phyloP scores from a whole-genome alignment of 208 protist genomes.

The Leishmania martiniquensis region DNA sequence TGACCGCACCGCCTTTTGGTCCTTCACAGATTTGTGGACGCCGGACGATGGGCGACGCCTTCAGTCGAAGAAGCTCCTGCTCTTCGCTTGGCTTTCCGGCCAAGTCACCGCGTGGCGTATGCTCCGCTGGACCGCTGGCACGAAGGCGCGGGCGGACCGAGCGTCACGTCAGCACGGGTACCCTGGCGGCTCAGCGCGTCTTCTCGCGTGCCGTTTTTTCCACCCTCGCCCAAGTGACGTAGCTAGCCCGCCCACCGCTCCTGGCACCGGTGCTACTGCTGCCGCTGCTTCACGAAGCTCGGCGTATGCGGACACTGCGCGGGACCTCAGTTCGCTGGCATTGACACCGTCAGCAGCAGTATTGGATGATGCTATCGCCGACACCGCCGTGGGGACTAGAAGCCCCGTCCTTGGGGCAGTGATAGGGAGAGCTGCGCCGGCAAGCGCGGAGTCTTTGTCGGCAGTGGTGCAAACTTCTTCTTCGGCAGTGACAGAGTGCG shows the following conservation, averaged over 20 bases:
- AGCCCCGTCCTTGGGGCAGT: background rate
- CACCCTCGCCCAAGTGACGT: background rate
- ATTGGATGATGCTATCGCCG: background rate
- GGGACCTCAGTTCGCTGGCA: background rate
- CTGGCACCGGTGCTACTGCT: background rate
- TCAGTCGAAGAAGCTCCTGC: background rate
- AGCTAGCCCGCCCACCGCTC: background rate
- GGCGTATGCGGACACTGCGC: background rate
- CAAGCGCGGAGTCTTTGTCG: background rate
- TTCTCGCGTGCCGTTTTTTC: constrained; percentile 13
- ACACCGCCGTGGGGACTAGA: background rate
- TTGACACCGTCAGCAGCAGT: background rate
- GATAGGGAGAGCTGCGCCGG: background rate
- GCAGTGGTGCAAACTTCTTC: background rate
- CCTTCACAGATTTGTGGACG: background rate
- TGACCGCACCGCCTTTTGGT: background rate
- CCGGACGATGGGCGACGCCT: background rate
- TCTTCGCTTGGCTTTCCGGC: background rate
- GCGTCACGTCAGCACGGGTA: constrained; percentile 17
- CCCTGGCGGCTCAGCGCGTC: background rate
- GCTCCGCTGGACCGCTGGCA: constrained; percentile 60
- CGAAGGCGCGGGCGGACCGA: constrained; percentile 39
- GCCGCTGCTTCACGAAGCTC: background rate
- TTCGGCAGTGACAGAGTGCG: background rate
- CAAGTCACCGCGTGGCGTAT: constrained; percentile 2